These are phyloP conservation scores for Rhodotorula babjevae DNA, from an alignment of 768 basidiomycete genomes.

Conservation along the genomic window DNA sequence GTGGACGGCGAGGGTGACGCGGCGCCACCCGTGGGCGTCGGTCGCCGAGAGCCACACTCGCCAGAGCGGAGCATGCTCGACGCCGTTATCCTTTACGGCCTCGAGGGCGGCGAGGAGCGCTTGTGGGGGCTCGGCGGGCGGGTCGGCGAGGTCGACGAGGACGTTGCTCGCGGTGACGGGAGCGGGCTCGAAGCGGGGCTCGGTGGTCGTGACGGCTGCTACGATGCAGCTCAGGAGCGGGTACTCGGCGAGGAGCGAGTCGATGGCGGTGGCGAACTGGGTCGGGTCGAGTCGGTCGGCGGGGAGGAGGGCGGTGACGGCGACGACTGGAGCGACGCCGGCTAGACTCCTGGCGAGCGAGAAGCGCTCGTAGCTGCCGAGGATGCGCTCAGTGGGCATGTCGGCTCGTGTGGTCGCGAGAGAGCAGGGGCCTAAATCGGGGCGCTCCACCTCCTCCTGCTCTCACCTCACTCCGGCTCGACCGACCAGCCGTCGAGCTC, in stretches of 20 bases:
- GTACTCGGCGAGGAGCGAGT: background rate
- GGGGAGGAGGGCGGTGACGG: conserved; percentile 6
- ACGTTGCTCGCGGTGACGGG: background rate
- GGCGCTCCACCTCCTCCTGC: no score
- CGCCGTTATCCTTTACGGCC: background rate
- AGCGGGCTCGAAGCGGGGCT: background rate
- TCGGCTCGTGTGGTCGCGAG: no score
- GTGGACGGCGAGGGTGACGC: conserved; percentile 2
- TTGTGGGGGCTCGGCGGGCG: background rate
- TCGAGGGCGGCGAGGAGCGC: background rate
- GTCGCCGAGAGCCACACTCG: background rate
- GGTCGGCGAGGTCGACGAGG: background rate
- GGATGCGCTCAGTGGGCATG: background rate
- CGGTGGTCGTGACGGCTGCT: background rate
- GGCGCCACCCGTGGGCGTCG: background rate
- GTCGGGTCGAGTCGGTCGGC: background rate
- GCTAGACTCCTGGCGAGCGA: background rate
- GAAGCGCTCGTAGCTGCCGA: conserved; percentile 10
- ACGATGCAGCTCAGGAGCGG: conserved; percentile 6
- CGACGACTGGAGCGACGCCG: conserved; percentile 13
- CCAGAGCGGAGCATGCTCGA: conserved; percentile 15
- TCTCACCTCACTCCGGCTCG: no score
- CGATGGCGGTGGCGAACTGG: background rate
- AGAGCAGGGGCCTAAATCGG: no score
- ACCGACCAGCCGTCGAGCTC: no score